Base-by-base conservation (phyloP, 2,329 filamentous ascomycete genomes). In the Calonectria pauciramosa region DNA sequence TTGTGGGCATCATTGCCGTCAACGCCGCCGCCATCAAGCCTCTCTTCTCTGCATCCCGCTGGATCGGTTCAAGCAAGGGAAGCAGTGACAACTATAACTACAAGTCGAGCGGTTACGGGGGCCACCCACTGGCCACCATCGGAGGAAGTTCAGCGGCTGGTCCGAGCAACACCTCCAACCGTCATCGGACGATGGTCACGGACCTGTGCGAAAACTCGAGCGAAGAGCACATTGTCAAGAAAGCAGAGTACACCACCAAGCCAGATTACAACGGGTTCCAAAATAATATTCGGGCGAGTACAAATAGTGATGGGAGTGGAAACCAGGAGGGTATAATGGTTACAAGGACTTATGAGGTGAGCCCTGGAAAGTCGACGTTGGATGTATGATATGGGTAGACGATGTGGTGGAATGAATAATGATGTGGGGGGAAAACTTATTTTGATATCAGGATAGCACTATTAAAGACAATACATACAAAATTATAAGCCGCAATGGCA, bases 1-100 rank as follows among this genome's bases (percentile, higher is more conserved):
- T 88, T 52, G 83, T 87, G 38, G 86, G 82, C n/a, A 85, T 87
- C 64, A 83, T 88, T 44, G 85, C 85, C 59, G 84, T 86, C 65
- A 87, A 86, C 70, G 81, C 84, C n/a, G 84, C 86, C 2, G 82
- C 82, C 26, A 86, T 87, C 72, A 86, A 85, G 38, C 85, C 85
- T 3, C 78, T 86, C 18, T 86, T 87, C 80, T 83, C 81, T 5
- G 78, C 77, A 10, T 76, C 78, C 18, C 78, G 79, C 34, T 85
- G 84, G 84, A 79, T 85, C 68, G 79, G 79, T 13, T 82, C 82
- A n/a, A 82, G 81, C 70, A 82, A 84, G 28, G 79, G 81, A 16
- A 83, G 80, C 73, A 83, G 81, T 36, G 78, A 73, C 28, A 74
- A 78, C 13, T 80, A 81, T 49, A 78, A 78, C 11, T 80, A 81